Base-by-base conservation (phyloP, 2,329 filamentous ascomycete species). In the Alternaria arbusti region DNA sequence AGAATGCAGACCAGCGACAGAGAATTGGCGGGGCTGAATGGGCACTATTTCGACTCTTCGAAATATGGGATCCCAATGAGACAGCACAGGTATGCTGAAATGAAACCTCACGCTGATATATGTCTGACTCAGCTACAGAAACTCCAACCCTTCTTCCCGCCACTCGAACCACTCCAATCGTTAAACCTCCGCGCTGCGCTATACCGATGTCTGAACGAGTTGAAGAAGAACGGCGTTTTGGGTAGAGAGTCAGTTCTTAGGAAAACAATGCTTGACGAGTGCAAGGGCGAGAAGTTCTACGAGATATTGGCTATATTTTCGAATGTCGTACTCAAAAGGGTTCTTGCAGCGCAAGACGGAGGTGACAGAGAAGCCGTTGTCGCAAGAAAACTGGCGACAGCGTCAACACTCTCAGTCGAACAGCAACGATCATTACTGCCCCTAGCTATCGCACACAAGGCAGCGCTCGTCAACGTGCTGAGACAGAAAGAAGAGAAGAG, bases 211-310 rank as follows among this genome's bases (percentile, higher is more conserved):
- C 87, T 99, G 57, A 92, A 95, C 67, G 90, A 93, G 55, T 84
- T 93, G 63, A 98, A 98, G 83, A 97, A 96, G 82, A 92, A 89
- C 81, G 94, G 94, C 28, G 84, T 90, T 0, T 84, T 98, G 9
- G 92, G 93, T 4, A 86, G 92, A 54, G 94, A 97, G 74, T 87
- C 88, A 0, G 87, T 96, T 1, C 82, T 98, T 30, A 89, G 96
- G 55, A 97, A 97, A 83, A 97, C 93, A 0, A 97, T 97, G 92
- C 84, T 99, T 55, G 96, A 99, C 76, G 95, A 99, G 72, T 99
- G 96, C 82, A 94, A 91, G 69, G 95, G 95, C 6, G 94, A 97
- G 58, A 90, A 93, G 67, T 88, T 98, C 58, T 94, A 94, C 76
- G 96, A 99, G 75, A 83, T 97, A 1, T 85, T 98, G 26, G 89